phyloP scores from a whole-genome alignment of 495 filamentous ascomycete species.

The Hypoxylon intermedium region DNA sequence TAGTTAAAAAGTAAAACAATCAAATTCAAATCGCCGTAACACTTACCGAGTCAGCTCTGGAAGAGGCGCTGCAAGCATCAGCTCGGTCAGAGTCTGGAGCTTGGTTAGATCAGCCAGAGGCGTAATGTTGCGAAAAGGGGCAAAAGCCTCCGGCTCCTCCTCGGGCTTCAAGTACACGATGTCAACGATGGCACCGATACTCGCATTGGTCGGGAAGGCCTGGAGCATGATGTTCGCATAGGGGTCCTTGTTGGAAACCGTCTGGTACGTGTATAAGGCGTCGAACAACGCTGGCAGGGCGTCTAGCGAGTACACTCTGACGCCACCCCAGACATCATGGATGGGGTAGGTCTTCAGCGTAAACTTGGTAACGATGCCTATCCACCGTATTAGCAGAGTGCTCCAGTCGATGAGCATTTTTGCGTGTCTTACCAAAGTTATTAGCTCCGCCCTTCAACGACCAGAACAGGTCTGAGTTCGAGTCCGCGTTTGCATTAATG shows the following conservation, averaged over 20 bases:
- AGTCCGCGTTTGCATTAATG: conserved; percentile 53
- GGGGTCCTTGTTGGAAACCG: conserved; percentile 31
- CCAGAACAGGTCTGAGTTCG: conserved; percentile 50
- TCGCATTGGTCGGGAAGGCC: conserved; percentile 38
- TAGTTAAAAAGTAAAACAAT: background rate
- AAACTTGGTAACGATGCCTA: conserved; percentile 52
- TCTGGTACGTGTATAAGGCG: conserved; percentile 34
- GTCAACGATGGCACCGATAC: conserved; percentile 37
- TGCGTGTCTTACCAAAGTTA: conserved; percentile 56
- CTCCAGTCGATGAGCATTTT: background rate
- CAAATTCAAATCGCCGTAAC: background rate
- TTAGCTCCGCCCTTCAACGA: conserved; percentile 57
- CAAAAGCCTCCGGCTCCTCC: conserved; percentile 31
- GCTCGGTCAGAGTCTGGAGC: conserved; percentile 35
- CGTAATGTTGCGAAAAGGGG: conserved; percentile 32
- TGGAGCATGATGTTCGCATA: conserved; percentile 43
- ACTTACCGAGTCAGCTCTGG: conserved; percentile 29
- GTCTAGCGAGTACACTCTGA: conserved; percentile 45
- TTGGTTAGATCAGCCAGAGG: conserved; percentile 31
- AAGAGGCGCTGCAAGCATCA: conserved; percentile 22
- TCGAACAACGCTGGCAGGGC: conserved; percentile 36
- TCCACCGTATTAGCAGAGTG: conserved; percentile 35
- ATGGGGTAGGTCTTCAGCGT: conserved; percentile 52
- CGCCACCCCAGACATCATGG: conserved; percentile 51
- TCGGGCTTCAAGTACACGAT: conserved; percentile 39